phyloP scores from a whole-genome alignment of 1,284 basidiomycete species.

The Cutaneotrichosporon mucoides region DNA sequence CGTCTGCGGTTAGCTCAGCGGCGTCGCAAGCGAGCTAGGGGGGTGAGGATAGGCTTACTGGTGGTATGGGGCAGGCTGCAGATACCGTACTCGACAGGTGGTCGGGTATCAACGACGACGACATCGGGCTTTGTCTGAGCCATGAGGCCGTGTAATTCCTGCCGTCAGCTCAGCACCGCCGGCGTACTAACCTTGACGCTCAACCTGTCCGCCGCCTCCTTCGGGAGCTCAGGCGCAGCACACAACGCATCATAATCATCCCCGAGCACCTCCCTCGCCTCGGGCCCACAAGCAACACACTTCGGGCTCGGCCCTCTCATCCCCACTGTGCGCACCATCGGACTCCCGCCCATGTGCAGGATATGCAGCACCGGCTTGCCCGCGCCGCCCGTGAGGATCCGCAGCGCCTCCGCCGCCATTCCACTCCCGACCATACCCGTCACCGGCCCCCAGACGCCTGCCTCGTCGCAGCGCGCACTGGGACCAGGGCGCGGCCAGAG shows the following conservation, averaged over 20 bases:
- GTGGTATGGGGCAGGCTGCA: slow-evolving; percentile 69
- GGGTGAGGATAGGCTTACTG: slow-evolving; percentile 66
- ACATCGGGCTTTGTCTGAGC: not conserved
- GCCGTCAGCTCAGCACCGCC: not conserved
- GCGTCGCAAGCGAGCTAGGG: too few species aligned
- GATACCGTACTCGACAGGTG: slow-evolving; percentile 77
- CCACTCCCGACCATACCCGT: slow-evolving; percentile 87
- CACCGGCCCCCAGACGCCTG: slow-evolving; percentile 83
- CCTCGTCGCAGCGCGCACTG: slow-evolving; percentile 70
- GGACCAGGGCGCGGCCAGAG: slow-evolving; percentile 70
- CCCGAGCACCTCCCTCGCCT: slow-evolving; percentile 29
- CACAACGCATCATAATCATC: slow-evolving; percentile 67
- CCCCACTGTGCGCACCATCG: slow-evolving; percentile 77
- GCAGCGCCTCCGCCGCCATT: slow-evolving; percentile 87
- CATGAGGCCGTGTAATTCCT: slow-evolving; percentile 7
- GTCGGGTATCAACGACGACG: slow-evolving; percentile 74
- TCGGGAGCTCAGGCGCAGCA: not conserved
- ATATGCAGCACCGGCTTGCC: slow-evolving; percentile 53
- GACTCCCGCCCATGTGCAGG: slow-evolving; percentile 29
- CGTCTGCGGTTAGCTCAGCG: slow-evolving; percentile 29
- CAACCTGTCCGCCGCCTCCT: slow-evolving; percentile 36
- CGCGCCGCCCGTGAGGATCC: slow-evolving; percentile 65
- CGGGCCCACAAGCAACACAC: slow-evolving; percentile 38
- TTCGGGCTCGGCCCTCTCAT: slow-evolving; percentile 57
- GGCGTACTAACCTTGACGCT: slow-evolving; percentile 22